Evolutionary conservation across 768 basidiomycete species (phyloP).

Genomic region (Pilatotrama ljubarskyi): DNA sequence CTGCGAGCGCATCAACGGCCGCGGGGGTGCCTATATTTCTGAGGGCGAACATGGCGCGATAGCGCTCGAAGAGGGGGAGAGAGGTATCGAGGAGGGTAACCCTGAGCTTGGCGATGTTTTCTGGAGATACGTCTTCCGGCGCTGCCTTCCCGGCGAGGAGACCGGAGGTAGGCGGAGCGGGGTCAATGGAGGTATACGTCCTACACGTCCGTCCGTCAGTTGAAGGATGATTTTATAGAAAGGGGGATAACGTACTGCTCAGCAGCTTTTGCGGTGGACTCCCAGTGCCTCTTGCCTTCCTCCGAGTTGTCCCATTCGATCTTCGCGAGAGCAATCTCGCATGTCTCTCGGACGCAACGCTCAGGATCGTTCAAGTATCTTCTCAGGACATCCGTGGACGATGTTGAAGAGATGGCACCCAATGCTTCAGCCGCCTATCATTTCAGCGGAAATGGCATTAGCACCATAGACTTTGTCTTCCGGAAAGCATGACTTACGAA

Average conservation of each 20-base stretch:
- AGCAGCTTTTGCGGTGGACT: slow-evolving; percentile 4
- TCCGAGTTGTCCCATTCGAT: slow-evolving; percentile 89
- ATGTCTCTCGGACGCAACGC: slow-evolving; percentile 86
- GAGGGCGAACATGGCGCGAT: slow-evolving; percentile 97
- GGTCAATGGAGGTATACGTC: slow-evolving; percentile 82
- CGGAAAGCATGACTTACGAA: slow-evolving; percentile 33
- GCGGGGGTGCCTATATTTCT: slow-evolving; percentile 86
- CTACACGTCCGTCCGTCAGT: slow-evolving; percentile 36
- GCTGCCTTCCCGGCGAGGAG: slow-evolving; percentile 57
- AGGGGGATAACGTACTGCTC: slow-evolving; percentile 14
- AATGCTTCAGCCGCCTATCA: slow-evolving; percentile 98
- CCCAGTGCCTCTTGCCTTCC: slow-evolving; percentile 55
- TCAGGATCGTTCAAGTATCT: slow-evolving; percentile 73
- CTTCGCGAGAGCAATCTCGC: slow-evolving; percentile 94
- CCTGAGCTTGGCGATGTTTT: slow-evolving; percentile 55
- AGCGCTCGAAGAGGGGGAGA: slow-evolving; percentile 85
- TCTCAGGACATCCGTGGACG: slow-evolving; percentile 67
- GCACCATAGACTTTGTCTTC: not conserved
- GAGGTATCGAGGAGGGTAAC: slow-evolving; percentile 61
- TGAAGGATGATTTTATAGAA: not conserved
- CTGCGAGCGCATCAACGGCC: slow-evolving; percentile 88
- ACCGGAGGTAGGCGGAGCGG: slow-evolving; percentile 76
- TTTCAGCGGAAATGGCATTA: not conserved
- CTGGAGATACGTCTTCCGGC: slow-evolving; percentile 49
- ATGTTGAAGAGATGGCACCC: slow-evolving; percentile 80